Conservation (phyloP, 2,329 filamentous ascomycete genomes). For the Diaporthe sp. region DNA sequence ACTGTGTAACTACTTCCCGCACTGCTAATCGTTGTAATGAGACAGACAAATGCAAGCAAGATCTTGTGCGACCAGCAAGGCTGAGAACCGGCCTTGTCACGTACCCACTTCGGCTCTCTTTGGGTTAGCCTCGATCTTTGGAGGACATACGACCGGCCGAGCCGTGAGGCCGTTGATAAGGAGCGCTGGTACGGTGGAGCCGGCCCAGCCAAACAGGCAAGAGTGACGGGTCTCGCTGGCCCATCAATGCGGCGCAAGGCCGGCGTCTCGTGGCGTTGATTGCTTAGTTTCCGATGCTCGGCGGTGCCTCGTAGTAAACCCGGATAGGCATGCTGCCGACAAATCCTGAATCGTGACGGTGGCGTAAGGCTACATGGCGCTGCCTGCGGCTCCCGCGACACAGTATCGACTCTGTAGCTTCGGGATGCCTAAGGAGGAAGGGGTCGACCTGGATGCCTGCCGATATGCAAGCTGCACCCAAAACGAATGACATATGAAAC, state of each 20-base stretch:
- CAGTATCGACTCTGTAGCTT: background rate
- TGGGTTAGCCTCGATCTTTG: conserved; percentile 21
- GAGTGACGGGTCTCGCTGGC: background rate
- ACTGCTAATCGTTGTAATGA: background rate
- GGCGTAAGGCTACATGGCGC: conserved; percentile 8
- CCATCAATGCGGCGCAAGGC: conserved; percentile 26
- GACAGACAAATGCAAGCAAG: conserved; percentile 21
- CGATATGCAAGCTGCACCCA: background rate
- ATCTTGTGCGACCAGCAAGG: conserved; percentile 30
- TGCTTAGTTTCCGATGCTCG: conserved; percentile 28
- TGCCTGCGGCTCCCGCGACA: background rate
- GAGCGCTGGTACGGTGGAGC: conserved; percentile 14
- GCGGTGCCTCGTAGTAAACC: conserved; percentile 16
- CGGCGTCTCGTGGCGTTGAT: conserved; percentile 21
- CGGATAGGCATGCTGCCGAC: conserved; percentile 25
- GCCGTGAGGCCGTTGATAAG: conserved; percentile 26
- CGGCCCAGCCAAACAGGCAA: conserved; percentile 8
- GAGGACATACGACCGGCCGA: conserved; percentile 29
- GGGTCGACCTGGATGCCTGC: background rate
- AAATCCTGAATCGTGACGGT: conserved; percentile 25
- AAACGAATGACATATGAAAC: conserved; percentile 23
- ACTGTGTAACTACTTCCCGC: background rate
- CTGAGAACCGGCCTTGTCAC: background rate
- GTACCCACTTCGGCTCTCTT: background rate
- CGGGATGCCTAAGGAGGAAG: background rate